Evolutionary conservation across 768 basidiomycete species (phyloP).

Genomic region (Termitomyces sp.): DNA sequence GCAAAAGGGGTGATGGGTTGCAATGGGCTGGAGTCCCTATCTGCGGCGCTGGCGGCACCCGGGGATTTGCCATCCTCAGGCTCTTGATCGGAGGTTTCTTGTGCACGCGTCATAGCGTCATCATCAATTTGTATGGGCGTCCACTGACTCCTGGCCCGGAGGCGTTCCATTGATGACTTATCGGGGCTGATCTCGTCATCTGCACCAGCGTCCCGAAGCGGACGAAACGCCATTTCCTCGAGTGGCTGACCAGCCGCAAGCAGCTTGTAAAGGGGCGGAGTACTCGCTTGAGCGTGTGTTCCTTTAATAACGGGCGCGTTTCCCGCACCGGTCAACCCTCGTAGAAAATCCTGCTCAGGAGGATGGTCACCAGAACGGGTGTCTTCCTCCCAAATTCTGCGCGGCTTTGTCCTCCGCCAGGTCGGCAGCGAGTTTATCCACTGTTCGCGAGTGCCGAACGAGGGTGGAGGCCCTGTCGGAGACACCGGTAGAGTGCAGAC

Average conservation of each 20-base stretch:
- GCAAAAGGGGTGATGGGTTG: slow-evolving; percentile 75
- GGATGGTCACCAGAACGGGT: slow-evolving; percentile 20
- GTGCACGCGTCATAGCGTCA: slow-evolving; percentile 23
- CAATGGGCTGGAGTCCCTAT: slow-evolving; percentile 60
- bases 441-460: slow-evolving; percentile 63
- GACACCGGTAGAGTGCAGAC: slow-evolving; percentile 55
- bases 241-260: slow-evolving; percentile 15
- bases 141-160: slow-evolving; percentile 34
- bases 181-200: slow-evolving; percentile 43
- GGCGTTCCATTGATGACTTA: slow-evolving; percentile 29
- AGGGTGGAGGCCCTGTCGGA: slow-evolving; percentile 57
- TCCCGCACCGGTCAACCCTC: slow-evolving; percentile 72
- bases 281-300: slow-evolving; percentile 76
- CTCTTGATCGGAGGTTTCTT: too few species aligned
- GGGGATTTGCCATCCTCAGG: slow-evolving; percentile 61
- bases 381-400: slow-evolving; percentile 62
- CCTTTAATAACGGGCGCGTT: slow-evolving; percentile 85
- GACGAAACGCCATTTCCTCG: slow-evolving; percentile 9
- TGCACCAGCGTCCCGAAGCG: slow-evolving; percentile 25
- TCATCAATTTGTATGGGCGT: slow-evolving; percentile 21
- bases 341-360: slow-evolving; percentile 54
- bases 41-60: slow-evolving; percentile 41
- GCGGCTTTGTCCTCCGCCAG: slow-evolving; percentile 66
- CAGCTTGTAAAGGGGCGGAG: slow-evolving; percentile 61
- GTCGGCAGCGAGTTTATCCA: slow-evolving; percentile 69